These are phyloP conservation scores for Echinochloa phyllopogon DNA, from an alignment of 176 grass and related monocot species.

Conservation along the genomic window DNA sequence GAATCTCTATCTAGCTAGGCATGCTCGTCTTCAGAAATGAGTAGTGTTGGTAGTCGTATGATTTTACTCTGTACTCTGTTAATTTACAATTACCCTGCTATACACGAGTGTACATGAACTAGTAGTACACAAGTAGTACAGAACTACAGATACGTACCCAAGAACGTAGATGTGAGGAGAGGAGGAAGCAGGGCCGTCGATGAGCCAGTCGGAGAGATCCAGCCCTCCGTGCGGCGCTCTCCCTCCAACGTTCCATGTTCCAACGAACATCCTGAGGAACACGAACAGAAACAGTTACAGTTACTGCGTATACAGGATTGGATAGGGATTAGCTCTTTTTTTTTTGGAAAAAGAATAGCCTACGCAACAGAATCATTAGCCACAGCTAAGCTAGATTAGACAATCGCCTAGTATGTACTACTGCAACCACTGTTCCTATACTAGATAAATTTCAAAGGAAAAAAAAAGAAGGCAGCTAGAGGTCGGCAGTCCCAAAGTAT, in stretches of 20 bases:
- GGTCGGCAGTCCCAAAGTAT: conserved; percentile 31
- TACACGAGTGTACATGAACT: background rate
- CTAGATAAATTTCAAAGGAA: background rate
- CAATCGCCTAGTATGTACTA: background rate
- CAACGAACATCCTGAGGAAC: conserved; percentile 64
- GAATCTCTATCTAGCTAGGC: background rate
- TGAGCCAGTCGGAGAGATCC: conserved; percentile 72
- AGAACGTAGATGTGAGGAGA: conserved; percentile 83
- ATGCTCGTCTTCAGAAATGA: background rate
- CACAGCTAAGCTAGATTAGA: background rate
- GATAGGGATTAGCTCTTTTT: background rate
- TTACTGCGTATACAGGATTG: background rate
- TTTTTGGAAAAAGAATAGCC: background rate
- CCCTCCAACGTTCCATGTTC: conserved; percentile 97
- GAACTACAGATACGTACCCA: conserved; percentile 48
- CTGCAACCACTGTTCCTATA: conserved; percentile 28
- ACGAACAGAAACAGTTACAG: background rate
- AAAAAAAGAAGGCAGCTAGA: background rate
- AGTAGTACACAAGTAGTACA: background rate
- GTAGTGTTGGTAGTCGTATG: background rate
- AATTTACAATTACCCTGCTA: too few species aligned
- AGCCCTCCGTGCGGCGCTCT: conserved; percentile 55
- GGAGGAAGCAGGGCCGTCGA: conserved; percentile 38
- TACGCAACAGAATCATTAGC: conserved; percentile 25
- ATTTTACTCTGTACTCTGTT: background rate